These are phyloP conservation scores for Aureobasidium melanogenum DNA, from an alignment of 2,329 filamentous ascomycete genomes.

Conservation along the genomic window DNA sequence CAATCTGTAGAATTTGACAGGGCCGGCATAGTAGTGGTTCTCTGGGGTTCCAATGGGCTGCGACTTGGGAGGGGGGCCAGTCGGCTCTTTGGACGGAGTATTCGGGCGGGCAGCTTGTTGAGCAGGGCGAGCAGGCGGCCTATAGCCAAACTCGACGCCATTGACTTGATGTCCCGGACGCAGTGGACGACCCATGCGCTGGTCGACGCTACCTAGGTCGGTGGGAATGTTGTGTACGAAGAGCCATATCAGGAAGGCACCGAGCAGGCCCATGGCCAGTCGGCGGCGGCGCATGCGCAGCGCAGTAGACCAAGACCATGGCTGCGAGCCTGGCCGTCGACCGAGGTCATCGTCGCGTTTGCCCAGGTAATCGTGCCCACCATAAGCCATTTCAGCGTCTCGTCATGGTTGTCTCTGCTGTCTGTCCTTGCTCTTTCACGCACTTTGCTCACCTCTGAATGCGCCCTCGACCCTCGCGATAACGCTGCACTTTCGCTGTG, in stretches of 20 bases:
- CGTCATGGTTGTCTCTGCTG: background rate
- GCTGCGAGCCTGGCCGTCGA: conserved; percentile 23
- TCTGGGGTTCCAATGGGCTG: conserved; percentile 16
- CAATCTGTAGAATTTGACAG: conserved; percentile 59
- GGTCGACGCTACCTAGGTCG: conserved; percentile 29
- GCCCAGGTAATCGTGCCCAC: conserved; percentile 52
- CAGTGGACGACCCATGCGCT: conserved; percentile 17
- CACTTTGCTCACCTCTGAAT: background rate
- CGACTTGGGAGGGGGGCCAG: conserved; percentile 12
- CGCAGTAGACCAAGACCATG: conserved; percentile 17
- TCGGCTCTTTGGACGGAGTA: conserved; percentile 9
- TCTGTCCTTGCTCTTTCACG: background rate
- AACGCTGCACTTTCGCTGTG: background rate
- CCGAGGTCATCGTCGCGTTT: conserved; percentile 56
- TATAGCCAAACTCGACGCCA: conserved; percentile 14
- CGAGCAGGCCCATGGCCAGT: conserved; percentile 29
- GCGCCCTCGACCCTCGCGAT: background rate
- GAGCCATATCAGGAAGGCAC: conserved; percentile 49
- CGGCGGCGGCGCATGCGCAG: conserved; percentile 43
- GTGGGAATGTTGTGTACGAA: conserved; percentile 57
- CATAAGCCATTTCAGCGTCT: conserved; percentile 9
- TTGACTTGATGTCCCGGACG: conserved; percentile 12
- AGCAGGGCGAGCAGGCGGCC: background rate
- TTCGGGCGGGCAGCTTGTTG: background rate
- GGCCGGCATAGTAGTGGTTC: conserved; percentile 55